Base-by-base conservation (phyloP, 768 basidiomycete genomes). In the Psilocybe cubensis region DNA sequence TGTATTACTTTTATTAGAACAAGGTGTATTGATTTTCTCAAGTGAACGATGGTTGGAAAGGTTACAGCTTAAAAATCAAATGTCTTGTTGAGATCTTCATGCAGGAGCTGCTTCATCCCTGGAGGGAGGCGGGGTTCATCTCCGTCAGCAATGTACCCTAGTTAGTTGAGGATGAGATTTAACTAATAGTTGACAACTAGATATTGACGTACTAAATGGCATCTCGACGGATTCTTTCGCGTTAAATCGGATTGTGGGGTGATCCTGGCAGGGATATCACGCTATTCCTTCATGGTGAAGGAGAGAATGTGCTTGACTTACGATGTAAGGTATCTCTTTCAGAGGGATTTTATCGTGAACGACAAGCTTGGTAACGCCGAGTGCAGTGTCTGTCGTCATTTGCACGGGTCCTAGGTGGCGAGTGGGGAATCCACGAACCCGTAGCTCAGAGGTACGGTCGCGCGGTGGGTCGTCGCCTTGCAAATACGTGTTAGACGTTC, bases 341-440 rank as follows among this genome's bases (percentile, higher is more conserved):
- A 98, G 75, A 0, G 84, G 79, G 27, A 87, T 87, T 83, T 85
- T 80, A 68, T 95, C 91, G 45, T 87, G 72, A 0, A 94, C 87
- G 14, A 96, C 88, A 3, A 84, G 72, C 68, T 94, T 95, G 0
- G 94, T 93, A 3, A 97, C 96, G 4, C 90, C 93, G 0, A 98
- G 77, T 1, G 96, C 96, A 1, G 96, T 98, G 73, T 99, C 96
- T 0, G 97, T 99, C 28, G 97, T 98, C 97, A 99, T 99, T 73
- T 99, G 97, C 1, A 94, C 79, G 2, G 86, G 76, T 0, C 94
- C 95, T 7, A 99, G 79, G 71, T 91, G 92, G 28, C 97, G 83
- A 5, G 83, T 83, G 1, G 93, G 91, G 70, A 96, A 99, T 1
- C 95, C 95, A 33, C 94, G 75, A 14, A 80, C 81, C 27, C 96